These are phyloP conservation scores for Pterocarpus santalinus DNA, from an alignment of 306 rosid species.

Conservation along the genomic window DNA sequence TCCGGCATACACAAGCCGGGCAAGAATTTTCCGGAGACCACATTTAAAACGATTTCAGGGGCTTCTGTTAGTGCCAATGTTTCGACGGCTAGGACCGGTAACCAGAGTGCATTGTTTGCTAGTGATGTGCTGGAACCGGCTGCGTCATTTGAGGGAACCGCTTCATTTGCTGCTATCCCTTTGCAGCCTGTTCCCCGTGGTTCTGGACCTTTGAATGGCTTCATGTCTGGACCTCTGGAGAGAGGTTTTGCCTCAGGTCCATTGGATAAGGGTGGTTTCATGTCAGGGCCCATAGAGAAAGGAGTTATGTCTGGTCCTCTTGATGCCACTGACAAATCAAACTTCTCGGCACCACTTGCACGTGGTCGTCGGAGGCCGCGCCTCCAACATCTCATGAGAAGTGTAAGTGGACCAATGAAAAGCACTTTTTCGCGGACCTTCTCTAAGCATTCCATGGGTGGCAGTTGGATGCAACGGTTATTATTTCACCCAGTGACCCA, in stretches of 20 bases:
- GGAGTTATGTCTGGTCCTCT: conserved; percentile 82
- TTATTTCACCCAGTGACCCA: conserved; percentile 68
- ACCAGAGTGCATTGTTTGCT: conserved; percentile 62
- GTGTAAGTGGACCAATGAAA: conserved; percentile 76
- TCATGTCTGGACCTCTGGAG: conserved; percentile 81
- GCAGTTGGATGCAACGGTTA: conserved; percentile 69
- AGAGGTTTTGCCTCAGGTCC: conserved; percentile 69
- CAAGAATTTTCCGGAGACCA: conserved; percentile 64
- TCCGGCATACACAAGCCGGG: conserved; percentile 48
- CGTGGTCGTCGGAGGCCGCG: conserved; percentile 60
- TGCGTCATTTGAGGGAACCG: conserved; percentile 73
- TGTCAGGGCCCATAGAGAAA: conserved; percentile 77
- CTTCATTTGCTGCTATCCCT: conserved; percentile 74
- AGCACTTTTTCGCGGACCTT: conserved; percentile 70
- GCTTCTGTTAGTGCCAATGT: conserved; percentile 82
- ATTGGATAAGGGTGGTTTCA: conserved; percentile 66
- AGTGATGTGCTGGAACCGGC: conserved; percentile 68
- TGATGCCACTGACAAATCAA: conserved; percentile 66
- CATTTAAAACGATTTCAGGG: conserved; percentile 70
- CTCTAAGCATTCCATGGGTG: conserved; percentile 59
- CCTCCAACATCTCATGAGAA: conserved; percentile 69
- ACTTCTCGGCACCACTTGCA: conserved; percentile 74
- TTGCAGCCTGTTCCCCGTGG: conserved; percentile 80
- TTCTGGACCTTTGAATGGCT: conserved; percentile 68
- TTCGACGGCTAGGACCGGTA: conserved; percentile 69